Base-by-base conservation (phyloP, 2,329 filamentous ascomycete genomes). In the Rachicladosporium sp. region DNA sequence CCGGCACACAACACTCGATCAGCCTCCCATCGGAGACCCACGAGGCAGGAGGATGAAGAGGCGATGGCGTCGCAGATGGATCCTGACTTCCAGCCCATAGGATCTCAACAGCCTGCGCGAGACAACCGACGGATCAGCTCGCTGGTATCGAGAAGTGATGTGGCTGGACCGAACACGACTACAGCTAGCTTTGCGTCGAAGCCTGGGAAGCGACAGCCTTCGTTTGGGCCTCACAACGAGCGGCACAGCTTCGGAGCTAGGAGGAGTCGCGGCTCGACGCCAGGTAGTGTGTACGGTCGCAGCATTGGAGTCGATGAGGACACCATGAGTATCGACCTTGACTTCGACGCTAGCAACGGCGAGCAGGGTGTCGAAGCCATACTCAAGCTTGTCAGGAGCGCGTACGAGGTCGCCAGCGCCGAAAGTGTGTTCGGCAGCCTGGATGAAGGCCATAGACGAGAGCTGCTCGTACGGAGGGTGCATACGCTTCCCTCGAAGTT, bases 121-220 rank as follows among this genome's bases (percentile, higher is more conserved):
- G 71, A 75, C 33, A 76, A 74, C n/a, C 77, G 91, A 33, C 76
- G 91, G 37, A 82, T 96, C 15, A 98, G 91, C 64, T 96, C 91
- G 10, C 74, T 94, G 63, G 69, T 95, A 38, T 88, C 88, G 10
- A 74, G 89, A 52, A 82, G 84, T 27, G 89, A 95, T 56, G 67
- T 95, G 12, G 89, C 85, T 0, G 80, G 84, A 7, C 51, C 54
- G 35, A 48, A 45, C 19, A 51, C 58, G 10, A 47, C 61, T 40
- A 64, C 60, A 31, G 71, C 57, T 15, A 67, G 62, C 45, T 66
- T 70, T 44, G 60, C 61, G 57, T 47, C 68, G 58, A 68, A 69
- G 33, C 61, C 70, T 10, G 76, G 80, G 47, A 74, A 81, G 43
- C 72, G 76, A 5, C 80, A 55, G 23, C 50, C 91, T 38, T 93